Evolutionary conservation across 768 basidiomycete species (phyloP).

Genomic region (Hericium rajendrae): DNA sequence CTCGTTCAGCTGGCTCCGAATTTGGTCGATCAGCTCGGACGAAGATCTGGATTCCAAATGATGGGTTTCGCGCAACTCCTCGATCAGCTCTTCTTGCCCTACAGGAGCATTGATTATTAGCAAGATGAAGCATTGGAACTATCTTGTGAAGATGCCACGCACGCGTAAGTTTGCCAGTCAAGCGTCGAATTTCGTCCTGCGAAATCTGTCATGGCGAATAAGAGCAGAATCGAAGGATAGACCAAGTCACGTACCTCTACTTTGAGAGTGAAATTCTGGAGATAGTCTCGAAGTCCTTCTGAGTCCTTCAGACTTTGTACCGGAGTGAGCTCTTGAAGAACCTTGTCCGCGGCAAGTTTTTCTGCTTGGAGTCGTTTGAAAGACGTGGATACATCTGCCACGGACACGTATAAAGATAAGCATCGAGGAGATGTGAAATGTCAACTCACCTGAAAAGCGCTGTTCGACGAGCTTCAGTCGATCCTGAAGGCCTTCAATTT

Average conservation of each 20-base stretch:
- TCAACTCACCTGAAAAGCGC: slow-evolving; percentile 53
- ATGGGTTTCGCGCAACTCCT: slow-evolving; percentile 81
- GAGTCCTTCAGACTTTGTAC: slow-evolving; percentile 55
- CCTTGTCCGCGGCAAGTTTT: slow-evolving; percentile 53
- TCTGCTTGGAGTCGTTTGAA: slow-evolving; percentile 71
- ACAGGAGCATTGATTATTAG: slow-evolving; percentile 3
- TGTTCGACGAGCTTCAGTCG: slow-evolving; percentile 65
- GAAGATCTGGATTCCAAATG: slow-evolving; percentile 73
- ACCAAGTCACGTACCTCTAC: slow-evolving; percentile 44
- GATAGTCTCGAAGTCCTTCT: slow-evolving; percentile 62
- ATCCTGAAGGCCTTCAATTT: slow-evolving; percentile 53
- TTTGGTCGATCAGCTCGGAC: slow-evolving; percentile 58
- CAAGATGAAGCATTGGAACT: neutral
- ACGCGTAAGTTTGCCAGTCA: slow-evolving; percentile 70
- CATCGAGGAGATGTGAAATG: neutral
- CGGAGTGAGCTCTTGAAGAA: slow-evolving; percentile 65
- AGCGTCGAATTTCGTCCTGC: slow-evolving; percentile 69
- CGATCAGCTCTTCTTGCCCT: slow-evolving; percentile 81
- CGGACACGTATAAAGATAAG: neutral
- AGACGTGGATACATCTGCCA: slow-evolving; percentile 64
- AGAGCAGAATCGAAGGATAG: neutral
- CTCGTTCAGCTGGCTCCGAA: slow-evolving; percentile 60
- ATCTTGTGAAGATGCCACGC: slow-evolving; percentile 17
- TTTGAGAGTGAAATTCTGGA: slow-evolving; percentile 58
- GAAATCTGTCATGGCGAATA: slow-evolving; percentile 35